Evolutionary conservation across 208 protist species (phyloP).

Genomic region (Trichomonas tenax): DNA sequence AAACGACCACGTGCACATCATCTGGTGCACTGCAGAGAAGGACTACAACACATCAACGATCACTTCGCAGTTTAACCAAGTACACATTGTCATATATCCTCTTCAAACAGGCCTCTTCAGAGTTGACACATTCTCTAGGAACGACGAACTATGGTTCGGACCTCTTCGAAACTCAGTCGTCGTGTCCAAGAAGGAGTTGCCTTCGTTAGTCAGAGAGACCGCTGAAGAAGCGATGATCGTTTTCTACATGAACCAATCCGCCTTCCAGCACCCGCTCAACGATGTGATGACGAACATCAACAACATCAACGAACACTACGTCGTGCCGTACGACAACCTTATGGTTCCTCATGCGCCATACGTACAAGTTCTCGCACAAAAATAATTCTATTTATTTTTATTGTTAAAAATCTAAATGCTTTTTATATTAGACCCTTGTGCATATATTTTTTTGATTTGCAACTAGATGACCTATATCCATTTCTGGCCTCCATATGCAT

Average conservation of each 20-base stretch:
- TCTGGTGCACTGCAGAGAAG: slow-evolving; percentile 53
- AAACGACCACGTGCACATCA: slow-evolving; percentile 62
- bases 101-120: slow-evolving; percentile 50
- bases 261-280: background rate
- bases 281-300: background rate
- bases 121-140: slow-evolving; percentile 42
- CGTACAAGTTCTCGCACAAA: no score
- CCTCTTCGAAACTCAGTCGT: slow-evolving; percentile 51
- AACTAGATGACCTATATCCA: no score
- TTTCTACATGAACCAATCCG: background rate
- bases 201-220: slow-evolving; percentile 47
- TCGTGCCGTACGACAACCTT: no score
- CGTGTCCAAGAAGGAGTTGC: slow-evolving; percentile 42
- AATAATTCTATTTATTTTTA: no score
- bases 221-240: slow-evolving; percentile 34
- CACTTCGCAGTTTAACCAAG: slow-evolving; percentile 56
- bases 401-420: no score
- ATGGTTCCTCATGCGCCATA: no score
- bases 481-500: no score
- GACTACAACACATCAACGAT: slow-evolving; percentile 55
- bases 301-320: background rate
- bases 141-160: slow-evolving; percentile 41
- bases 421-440: no score
- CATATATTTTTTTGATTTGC: no score
- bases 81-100: slow-evolving; percentile 59